Conservation (phyloP, 176 grass and related monocot species). For the Zea mays region Zm-B73-REFERENCE-NAM-5.0 NC_050096.1:4246001-4246500, state of each 20-base stretch:
- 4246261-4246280: constrained; percentile 97
- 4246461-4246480: constrained; percentile 93
- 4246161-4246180: neutral
- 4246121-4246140: neutral
- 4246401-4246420: constrained; percentile 76
- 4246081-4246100: constrained; percentile 95
- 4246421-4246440: constrained; percentile 89
- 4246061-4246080: constrained; percentile 90
- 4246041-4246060: constrained; percentile 92
- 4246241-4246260: constrained; percentile 85
- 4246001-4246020: constrained; percentile 93
- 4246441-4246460: constrained; percentile 97
- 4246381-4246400: constrained; percentile 76
- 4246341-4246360: constrained; percentile 47
- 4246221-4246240: constrained; percentile 96
- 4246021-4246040: constrained; percentile 94
- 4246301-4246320: neutral
- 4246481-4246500: constrained; percentile 90
- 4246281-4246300: constrained; percentile 5
- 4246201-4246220: constrained; percentile 88
- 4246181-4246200: constrained; percentile 86
- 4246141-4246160: constrained; percentile 23
- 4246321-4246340: constrained; percentile 18
- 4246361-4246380: constrained; percentile 86
- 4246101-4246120: constrained; percentile 38